Conservation (phyloP, 192 early-diverging fungal genomes). For the Lunasporangiospora selenospora region DNA sequence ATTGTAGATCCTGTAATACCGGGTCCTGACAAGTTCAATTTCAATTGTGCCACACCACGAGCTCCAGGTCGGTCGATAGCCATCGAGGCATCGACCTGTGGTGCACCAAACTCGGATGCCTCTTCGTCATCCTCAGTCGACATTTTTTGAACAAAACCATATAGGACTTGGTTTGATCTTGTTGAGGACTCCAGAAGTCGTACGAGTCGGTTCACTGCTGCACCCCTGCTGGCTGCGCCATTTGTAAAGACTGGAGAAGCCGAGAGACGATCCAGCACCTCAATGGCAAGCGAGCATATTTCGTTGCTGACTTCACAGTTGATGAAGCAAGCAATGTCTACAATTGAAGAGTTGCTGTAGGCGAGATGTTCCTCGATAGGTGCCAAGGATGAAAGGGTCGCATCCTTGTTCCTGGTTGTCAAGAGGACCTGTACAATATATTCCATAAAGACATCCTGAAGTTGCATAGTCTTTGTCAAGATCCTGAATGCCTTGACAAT, state of each 20-base stretch:
- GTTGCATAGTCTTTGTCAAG: slow-evolving; percentile 66
- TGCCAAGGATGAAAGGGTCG: slow-evolving; percentile 58
- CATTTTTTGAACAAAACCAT: slow-evolving; percentile 80
- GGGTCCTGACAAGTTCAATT: slow-evolving; percentile 21
- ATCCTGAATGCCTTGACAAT: slow-evolving; percentile 64
- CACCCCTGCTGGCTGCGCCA: slow-evolving; percentile 54
- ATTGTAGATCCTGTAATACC: slow-evolving; percentile 55
- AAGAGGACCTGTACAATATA: slow-evolving; percentile 54
- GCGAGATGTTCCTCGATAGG: slow-evolving; percentile 84
- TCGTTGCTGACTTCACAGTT: slow-evolving; percentile 71
- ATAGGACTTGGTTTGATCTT: slow-evolving; percentile 73
- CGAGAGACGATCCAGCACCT: slow-evolving; percentile 75
- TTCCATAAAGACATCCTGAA: slow-evolving; percentile 77
- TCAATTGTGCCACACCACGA: slow-evolving; percentile 22
- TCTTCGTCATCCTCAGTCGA: slow-evolving; percentile 64
- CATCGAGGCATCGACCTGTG: slow-evolving; percentile 12
- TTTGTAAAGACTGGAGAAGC: slow-evolving; percentile 73
- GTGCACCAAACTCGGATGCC: slow-evolving; percentile 18
- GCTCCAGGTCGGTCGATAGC: slow-evolving; percentile 47
- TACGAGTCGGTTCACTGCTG: slow-evolving; percentile 76
- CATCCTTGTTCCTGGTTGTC: slow-evolving; percentile 53
- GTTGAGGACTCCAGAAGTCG: slow-evolving; percentile 68
- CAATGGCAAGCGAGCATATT: slow-evolving; percentile 74
- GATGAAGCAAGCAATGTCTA: slow-evolving; percentile 76
- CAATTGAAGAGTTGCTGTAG: slow-evolving; percentile 68